These are phyloP conservation scores for Sugiyamaella grinbergsii DNA, from an alignment of 1,139 yeast genomes.

Conservation along the genomic window DNA sequence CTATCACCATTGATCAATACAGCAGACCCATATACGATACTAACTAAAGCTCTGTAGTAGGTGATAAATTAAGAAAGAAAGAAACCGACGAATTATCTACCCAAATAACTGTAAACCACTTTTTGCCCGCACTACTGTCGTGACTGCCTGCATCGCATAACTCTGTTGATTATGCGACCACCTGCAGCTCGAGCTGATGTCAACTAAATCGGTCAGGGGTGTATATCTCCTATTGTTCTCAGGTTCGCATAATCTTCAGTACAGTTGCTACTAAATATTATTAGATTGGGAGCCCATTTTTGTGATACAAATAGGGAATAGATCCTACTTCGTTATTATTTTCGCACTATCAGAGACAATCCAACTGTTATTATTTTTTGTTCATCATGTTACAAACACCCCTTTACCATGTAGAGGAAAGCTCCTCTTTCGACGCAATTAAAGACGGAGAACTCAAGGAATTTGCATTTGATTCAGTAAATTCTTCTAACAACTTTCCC, in stretches of 20 bases:
- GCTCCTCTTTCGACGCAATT: slow-evolving; percentile 2
- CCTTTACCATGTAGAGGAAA: slow-evolving; percentile 9
- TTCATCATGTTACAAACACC: slow-evolving; percentile 11
- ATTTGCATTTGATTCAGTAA: slow-evolving; percentile 2
- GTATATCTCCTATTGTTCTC: not conserved
- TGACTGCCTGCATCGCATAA: not conserved
- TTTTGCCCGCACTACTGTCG: not conserved
- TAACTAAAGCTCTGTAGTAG: no score
- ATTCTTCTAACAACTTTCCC: not conserved
- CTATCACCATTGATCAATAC: no score
- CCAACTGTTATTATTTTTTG: slow-evolving; percentile 1
- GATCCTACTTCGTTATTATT: not conserved
- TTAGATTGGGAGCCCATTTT: no score
- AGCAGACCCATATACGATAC: no score
- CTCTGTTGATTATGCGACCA: slow-evolving; percentile 5
- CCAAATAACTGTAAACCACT: no score
- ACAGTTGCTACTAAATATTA: not conserved
- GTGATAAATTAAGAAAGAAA: not conserved
- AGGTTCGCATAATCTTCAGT: slow-evolving; percentile 5
- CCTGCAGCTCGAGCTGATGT: not conserved
- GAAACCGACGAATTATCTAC: no score
- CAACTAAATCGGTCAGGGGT: not conserved
- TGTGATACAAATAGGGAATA: slow-evolving; percentile 1
- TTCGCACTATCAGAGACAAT: no score
- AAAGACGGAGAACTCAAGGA: slow-evolving; percentile 4